Evolutionary conservation across 176 grass and related monocot species (phyloP).

Genomic region (Eragrostis curvula): DNA sequence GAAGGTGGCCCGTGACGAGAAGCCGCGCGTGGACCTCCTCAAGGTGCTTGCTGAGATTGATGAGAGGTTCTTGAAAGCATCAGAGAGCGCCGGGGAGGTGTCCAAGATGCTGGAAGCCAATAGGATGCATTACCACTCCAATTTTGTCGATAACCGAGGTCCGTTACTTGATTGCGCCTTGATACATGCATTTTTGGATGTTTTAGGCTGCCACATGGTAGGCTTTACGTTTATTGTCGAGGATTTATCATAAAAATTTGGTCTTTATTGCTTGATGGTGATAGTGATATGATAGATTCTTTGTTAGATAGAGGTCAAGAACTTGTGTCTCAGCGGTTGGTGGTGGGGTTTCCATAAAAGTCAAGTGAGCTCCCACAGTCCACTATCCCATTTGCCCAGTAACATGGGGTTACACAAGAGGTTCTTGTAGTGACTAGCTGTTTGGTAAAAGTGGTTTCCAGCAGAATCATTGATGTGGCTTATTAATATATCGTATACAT

Average conservation of each 20-base stretch:
- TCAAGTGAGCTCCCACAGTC: constrained; percentile 32
- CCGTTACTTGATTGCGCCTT: constrained; percentile 41
- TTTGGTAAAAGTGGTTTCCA: background rate
- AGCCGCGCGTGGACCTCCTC: constrained; percentile 57
- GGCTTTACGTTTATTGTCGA: constrained; percentile 11
- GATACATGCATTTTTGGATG: constrained; percentile 26
- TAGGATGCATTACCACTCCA: constrained; percentile 99
- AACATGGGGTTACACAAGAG: background rate
- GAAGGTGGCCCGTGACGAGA: constrained; percentile 52
- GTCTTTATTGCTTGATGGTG: constrained; percentile 29
- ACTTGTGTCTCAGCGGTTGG: constrained; percentile 22
- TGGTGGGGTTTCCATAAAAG: constrained; percentile 35
- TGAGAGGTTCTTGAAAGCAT: constrained; percentile 81
- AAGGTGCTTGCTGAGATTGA: constrained; percentile 77
- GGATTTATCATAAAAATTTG: constrained; percentile 14
- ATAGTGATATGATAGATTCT: constrained; percentile 52
- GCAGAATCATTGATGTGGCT: constrained; percentile 21
- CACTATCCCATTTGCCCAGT: constrained; percentile 31
- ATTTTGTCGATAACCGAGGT: constrained; percentile 90
- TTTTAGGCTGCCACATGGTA: constrained; percentile 25
- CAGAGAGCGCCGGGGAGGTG: constrained; percentile 80
- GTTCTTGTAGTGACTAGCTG: constrained; percentile 32
- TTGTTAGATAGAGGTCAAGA: constrained; percentile 42
- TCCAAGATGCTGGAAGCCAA: constrained; percentile 91
- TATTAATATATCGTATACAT: background rate